Base-by-base conservation (phyloP, 176 grass and related monocot species). In the Rhynchospora tenuis region DNA sequence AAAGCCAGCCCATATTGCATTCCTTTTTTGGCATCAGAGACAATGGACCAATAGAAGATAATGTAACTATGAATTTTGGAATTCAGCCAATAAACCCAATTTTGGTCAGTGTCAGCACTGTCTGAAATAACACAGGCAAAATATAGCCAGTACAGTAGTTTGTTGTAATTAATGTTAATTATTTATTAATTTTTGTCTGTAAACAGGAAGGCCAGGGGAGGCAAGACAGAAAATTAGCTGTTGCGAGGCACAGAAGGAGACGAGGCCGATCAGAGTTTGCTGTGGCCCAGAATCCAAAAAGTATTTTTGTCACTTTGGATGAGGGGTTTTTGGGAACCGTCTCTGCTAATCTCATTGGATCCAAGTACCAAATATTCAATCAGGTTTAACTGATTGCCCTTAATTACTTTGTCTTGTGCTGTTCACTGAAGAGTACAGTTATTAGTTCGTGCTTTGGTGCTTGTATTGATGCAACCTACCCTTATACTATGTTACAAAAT, bases 211-310 rank as follows among this genome's bases (percentile, higher is more conserved):
- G 95, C 45, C 92, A 93, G 9, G 95, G 95, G 11, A 75, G 95
- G 31, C 92, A 91, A 84, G 95, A 98, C 83, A 64, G 95, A 71
- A 98, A 98, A 86, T 81, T 98, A 65, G 95, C 95, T 58, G 90
- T 94, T 86, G 92, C 95, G 13, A 84, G 89, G 54, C 90, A 98
- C 76, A 82, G 90, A 66, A 87, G 92, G 84, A 61, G 89, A 84
- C 86, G 83, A 62, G 95, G 95, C 1, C 86, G 90, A 81, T 98
- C 92, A 20, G 87, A 93, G 86, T 98, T 95, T 85, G 16, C 95
- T 57, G 79, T 98, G 43, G 89, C 92, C 46, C 92, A 98, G 90
- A 95, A 86, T 89, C 90, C 86, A 63, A 88, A 93, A 44, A 90
- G 86, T 29, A 84, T 98, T 76, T 95, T 93, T 73, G 83, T 80